Conservation (phyloP, 2,329 filamentous ascomycete species). For the Xylaria sp. region DNA sequence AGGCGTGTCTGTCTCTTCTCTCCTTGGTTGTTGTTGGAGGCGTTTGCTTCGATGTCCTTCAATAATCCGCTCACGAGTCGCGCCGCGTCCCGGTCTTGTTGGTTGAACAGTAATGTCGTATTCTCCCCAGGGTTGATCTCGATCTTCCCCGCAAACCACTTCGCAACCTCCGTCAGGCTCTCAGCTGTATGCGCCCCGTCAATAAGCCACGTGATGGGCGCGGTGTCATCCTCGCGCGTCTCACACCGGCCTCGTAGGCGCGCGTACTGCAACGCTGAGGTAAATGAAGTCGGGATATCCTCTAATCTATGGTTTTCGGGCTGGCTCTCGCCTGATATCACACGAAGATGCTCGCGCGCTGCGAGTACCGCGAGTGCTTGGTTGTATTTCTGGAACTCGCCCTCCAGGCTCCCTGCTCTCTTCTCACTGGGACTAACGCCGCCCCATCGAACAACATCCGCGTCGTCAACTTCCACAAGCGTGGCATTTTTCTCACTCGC, state of each 20-base stretch:
- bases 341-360: constrained; percentile 65
- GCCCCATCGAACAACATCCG: constrained; percentile 54
- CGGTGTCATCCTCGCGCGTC: constrained; percentile 56
- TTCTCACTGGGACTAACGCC: constrained; percentile 47
- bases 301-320: background rate
- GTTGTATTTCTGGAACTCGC: constrained; percentile 67
- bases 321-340: constrained; percentile 33
- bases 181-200: constrained; percentile 91
- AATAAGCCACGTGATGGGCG: constrained; percentile 76
- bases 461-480: constrained; percentile 56
- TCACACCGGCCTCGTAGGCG: constrained; percentile 83
- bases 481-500: constrained; percentile 64
- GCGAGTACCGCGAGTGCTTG: constrained; percentile 66
- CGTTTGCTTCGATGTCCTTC: constrained; percentile 57
- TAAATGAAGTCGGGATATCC: constrained; percentile 60
- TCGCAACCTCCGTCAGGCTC: constrained; percentile 78
- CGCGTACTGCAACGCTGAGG: constrained; percentile 72
- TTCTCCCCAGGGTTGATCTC: background rate
- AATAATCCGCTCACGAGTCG: constrained; percentile 72
- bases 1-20: constrained; percentile 40
- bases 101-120: constrained; percentile 85
- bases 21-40: background rate
- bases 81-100: constrained; percentile 82
- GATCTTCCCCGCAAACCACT: constrained; percentile 74
- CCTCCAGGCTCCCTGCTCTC: constrained; percentile 54